These are phyloP conservation scores for Saturnispora halmiae DNA, from an alignment of 805 yeast species.

Conservation along the genomic window DNA sequence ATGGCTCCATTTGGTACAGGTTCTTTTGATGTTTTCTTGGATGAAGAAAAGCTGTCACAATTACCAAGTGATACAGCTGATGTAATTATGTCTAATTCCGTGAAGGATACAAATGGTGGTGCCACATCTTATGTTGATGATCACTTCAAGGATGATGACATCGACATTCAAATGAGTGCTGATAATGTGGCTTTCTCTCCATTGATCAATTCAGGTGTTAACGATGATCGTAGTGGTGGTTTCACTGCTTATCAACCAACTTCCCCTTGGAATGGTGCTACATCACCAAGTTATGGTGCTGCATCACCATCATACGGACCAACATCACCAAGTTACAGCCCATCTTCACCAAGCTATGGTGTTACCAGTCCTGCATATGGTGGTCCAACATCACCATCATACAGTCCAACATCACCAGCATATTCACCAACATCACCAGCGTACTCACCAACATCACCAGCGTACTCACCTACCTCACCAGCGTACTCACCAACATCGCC, in stretches of 20 bases:
- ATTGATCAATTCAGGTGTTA: slow-evolving; percentile 74
- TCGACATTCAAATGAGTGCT: slow-evolving; percentile 36
- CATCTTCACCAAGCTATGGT: slow-evolving; percentile 41
- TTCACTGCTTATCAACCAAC: slow-evolving; percentile 53
- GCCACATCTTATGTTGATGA: slow-evolving; percentile 84
- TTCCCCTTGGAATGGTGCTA: slow-evolving; percentile 48
- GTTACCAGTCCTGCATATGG: slow-evolving; percentile 58
- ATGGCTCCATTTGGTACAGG: slow-evolving; percentile 99
- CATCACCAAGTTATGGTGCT: slow-evolving; percentile 37
- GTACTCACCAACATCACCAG: slow-evolving; percentile 62
- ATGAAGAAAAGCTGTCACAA: slow-evolving; percentile 71
- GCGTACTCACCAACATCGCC: slow-evolving; percentile 74
- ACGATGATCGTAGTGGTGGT: slow-evolving; percentile 70
- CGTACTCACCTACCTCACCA: slow-evolving; percentile 65
- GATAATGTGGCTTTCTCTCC: slow-evolving; percentile 85
- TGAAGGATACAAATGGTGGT: slow-evolving; percentile 57
- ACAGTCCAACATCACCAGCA: slow-evolving; percentile 51
- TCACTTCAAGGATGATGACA: slow-evolving; percentile 55
- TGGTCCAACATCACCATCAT: slow-evolving; percentile 67
- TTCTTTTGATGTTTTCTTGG: slow-evolving; percentile 90
- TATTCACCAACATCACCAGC: slow-evolving; percentile 71
- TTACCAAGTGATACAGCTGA: slow-evolving; percentile 42
- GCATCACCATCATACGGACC: slow-evolving; percentile 43
- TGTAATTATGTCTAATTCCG: slow-evolving; percentile 33
- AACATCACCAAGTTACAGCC: slow-evolving; percentile 49